Conservation (phyloP, 176 grass and related monocot genomes). For the Canna indica region DNA sequence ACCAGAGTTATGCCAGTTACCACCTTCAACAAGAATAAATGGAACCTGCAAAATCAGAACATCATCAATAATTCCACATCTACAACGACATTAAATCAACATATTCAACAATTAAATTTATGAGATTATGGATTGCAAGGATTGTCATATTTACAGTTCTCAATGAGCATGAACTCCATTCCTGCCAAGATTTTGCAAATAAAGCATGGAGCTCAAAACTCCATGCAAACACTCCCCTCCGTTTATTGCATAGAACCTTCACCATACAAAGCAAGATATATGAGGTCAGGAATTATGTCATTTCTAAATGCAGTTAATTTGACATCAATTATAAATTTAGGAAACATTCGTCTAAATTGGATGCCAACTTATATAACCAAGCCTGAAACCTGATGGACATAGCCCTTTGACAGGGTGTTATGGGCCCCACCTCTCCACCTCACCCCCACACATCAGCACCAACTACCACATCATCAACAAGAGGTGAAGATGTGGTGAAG, state of each 20-base stretch:
- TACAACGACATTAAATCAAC: constrained; percentile 1
- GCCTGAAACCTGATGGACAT: not conserved
- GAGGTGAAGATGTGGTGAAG: too few species aligned
- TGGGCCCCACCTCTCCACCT: too few species aligned
- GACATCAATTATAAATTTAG: not conserved
- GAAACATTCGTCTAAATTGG: not conserved
- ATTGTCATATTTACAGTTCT: constrained; percentile 39
- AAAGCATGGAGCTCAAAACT: constrained; percentile 84
- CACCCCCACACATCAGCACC: too few species aligned
- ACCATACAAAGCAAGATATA: not conserved
- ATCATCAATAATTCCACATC: not conserved
- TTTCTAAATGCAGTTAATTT: not conserved
- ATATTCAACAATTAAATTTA: constrained; percentile 4
- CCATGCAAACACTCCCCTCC: constrained; percentile 88
- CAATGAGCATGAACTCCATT: constrained; percentile 49
- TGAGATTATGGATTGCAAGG: constrained; percentile 19
- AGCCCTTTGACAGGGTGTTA: not conserved
- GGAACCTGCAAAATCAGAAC: constrained; percentile 44
- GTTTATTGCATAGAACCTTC: constrained; percentile 84
- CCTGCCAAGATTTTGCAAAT: constrained; percentile 69
- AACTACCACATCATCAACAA: too few species aligned
- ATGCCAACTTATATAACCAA: not conserved
- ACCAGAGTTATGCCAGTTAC: constrained; percentile 17
- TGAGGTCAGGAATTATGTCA: not conserved
- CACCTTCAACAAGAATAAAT: constrained; percentile 56